phyloP scores from a whole-genome alignment of 208 protist genomes.

The Blastocrithidia nonstop region DNA sequence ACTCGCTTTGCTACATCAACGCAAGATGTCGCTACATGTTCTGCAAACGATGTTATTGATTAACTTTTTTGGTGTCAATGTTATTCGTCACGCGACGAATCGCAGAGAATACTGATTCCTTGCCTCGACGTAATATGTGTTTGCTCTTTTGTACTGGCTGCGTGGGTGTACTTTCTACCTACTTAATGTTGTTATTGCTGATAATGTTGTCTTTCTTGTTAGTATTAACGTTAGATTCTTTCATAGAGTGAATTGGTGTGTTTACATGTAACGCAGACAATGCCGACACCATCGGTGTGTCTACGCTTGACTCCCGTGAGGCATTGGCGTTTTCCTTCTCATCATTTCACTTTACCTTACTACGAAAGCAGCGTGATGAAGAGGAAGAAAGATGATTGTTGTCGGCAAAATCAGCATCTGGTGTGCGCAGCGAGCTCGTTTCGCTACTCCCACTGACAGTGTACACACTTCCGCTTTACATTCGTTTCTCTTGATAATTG shows the following conservation, averaged over 20 bases:
- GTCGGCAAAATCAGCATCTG: neutral
- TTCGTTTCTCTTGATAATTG: no score
- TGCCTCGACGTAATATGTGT: neutral
- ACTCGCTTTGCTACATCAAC: neutral
- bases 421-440: neutral
- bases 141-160: no score
- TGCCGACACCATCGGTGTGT: no score
- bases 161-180: no score
- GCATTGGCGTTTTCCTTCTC: no score
- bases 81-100: constrained; percentile 1
- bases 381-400: neutral
- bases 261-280: no score
- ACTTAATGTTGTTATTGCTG: constrained; percentile 6
- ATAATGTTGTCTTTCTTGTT: constrained; percentile 1
- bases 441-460: neutral
- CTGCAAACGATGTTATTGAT: neutral
- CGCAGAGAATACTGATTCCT: neutral
- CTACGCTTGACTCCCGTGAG: no score
- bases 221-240: no score
- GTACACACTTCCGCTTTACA: no score
- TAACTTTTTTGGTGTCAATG: neutral
- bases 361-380: no score
- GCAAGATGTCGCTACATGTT: constrained; percentile 3
- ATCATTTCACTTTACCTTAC: no score
- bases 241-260: no score